These are phyloP conservation scores for Priceomyces carsonii DNA, from an alignment of 805 yeast species.

Conservation along the genomic window DNA sequence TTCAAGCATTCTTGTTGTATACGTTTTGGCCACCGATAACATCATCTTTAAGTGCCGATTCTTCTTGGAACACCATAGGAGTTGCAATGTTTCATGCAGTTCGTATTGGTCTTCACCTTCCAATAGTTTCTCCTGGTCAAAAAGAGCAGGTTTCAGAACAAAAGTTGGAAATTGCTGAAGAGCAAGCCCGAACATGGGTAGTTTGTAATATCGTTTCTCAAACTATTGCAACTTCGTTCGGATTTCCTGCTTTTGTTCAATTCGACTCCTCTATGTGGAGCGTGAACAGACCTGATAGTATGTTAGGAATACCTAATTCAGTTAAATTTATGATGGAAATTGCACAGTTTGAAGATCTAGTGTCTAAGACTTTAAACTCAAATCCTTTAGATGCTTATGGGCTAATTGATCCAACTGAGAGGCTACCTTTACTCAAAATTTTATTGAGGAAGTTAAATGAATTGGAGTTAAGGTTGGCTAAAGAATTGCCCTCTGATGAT, in stretches of 20 bases:
- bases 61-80: conserved; percentile 94
- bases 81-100: conserved; percentile 92
- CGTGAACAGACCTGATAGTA: conserved; percentile 50
- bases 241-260: conserved; percentile 90
- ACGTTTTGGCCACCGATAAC: conserved; percentile 97
- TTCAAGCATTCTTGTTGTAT: conserved; percentile 85
- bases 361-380: conserved; percentile 72
- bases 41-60: conserved; percentile 91
- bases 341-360: conserved; percentile 83
- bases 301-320: conserved; percentile 50
- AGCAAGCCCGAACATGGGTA: conserved; percentile 91
- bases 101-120: conserved; percentile 85
- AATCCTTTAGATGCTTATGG: conserved; percentile 69
- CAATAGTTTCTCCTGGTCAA: conserved; percentile 43
- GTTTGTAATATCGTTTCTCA: conserved; percentile 89
- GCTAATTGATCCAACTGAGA: conserved; percentile 64
- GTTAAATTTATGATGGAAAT: conserved; percentile 79
- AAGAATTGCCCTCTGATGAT: conserved; percentile 49
- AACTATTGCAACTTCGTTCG: conserved; percentile 86
- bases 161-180: conserved; percentile 53
- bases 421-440: conserved; percentile 72
- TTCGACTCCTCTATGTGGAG: conserved; percentile 71
- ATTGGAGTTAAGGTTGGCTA: conserved; percentile 56
- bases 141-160: conserved; percentile 26
- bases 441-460: conserved; percentile 74